Percentiles rank a stretch among this genome's conserved stretches.
phyloP scores from a whole-genome alignment of 495 filamentous ascomycete species.

The Podospora conica region DNA sequence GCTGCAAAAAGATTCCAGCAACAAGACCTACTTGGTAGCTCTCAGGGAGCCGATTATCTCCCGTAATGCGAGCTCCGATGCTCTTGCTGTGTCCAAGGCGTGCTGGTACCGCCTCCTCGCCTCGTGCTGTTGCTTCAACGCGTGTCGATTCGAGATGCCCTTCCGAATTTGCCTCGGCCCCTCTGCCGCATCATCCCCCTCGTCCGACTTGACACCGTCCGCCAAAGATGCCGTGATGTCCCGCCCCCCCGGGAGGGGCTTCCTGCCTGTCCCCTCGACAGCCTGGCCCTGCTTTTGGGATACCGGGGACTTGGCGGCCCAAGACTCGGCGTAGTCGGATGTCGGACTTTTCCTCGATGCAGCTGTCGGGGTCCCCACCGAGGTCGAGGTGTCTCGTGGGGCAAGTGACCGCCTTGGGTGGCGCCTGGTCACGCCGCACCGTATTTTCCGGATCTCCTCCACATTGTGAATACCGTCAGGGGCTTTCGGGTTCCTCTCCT shows the following conservation, averaged over 20 bases:
- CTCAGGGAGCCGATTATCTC: slow-evolving; percentile 73
- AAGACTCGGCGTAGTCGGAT: slow-evolving; percentile 26
- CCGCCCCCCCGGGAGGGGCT: background rate
- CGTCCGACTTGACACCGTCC: slow-evolving; percentile 24
- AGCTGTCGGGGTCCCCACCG: slow-evolving; percentile 38
- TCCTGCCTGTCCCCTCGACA: background rate
- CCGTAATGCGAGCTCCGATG: slow-evolving; percentile 75
- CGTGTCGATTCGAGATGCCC: slow-evolving; percentile 39
- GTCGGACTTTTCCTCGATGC: slow-evolving; percentile 26
- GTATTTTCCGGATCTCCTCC: slow-evolving; percentile 73
- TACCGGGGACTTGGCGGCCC: slow-evolving; percentile 24
- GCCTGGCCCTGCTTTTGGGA: slow-evolving; percentile 29
- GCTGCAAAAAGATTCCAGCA: background rate
- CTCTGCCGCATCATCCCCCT: slow-evolving; percentile 24
- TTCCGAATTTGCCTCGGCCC: slow-evolving; percentile 24
- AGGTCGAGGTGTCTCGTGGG: slow-evolving; percentile 43
- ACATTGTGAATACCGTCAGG: slow-evolving; percentile 84
- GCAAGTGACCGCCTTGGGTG: slow-evolving; percentile 60
- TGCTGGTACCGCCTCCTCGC: slow-evolving; percentile 51
- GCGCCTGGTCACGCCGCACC: slow-evolving; percentile 75
- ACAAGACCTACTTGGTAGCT: slow-evolving; percentile 63
- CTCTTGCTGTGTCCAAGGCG: slow-evolving; percentile 64
- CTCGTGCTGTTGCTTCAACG: slow-evolving; percentile 52
- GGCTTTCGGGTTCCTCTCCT: slow-evolving; percentile 75
- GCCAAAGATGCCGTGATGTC: slow-evolving; percentile 50